A percentile compares a stretch with the other conserved stretches of the same genome.
Conservation (phyloP, 2,329 filamentous ascomycete genomes). For the Venturia nashicola region DNA sequence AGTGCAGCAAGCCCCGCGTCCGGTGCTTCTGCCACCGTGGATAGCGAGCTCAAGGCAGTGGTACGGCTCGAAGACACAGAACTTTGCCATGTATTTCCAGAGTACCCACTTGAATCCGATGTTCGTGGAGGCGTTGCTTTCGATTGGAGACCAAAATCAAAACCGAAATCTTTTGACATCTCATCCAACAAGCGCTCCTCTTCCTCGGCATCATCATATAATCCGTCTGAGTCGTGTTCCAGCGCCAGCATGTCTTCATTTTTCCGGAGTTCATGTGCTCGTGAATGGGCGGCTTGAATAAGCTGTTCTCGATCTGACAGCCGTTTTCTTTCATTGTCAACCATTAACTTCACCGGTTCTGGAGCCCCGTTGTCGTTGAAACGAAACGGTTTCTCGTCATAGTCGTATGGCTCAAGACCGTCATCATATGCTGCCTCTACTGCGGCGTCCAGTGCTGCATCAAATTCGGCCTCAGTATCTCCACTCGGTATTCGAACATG, state of each 20-base stretch:
- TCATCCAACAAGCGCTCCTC: slow-evolving; percentile 57
- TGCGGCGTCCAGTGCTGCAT: slow-evolving; percentile 85
- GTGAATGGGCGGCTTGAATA: slow-evolving; percentile 12
- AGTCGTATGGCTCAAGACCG: slow-evolving; percentile 62
- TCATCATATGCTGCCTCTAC: slow-evolving; percentile 95
- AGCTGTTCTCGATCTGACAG: slow-evolving; percentile 3
- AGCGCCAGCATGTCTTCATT: background rate
- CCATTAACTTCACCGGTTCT: slow-evolving; percentile 63
- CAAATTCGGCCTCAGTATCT: slow-evolving; percentile 78
- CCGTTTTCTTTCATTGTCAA: slow-evolving; percentile 45
- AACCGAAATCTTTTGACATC: slow-evolving; percentile 76
- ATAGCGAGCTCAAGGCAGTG: slow-evolving; percentile 54
- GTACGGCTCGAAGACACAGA: slow-evolving; percentile 62
- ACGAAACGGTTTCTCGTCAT: slow-evolving; percentile 22
- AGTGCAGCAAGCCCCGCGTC: background rate
- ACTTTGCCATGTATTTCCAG: slow-evolving; percentile 70
- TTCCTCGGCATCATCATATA: slow-evolving; percentile 30
- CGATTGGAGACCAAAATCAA: slow-evolving; percentile 57
- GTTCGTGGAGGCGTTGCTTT: slow-evolving; percentile 58
- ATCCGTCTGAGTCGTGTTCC: slow-evolving; percentile 13
- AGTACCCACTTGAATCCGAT: slow-evolving; percentile 69
- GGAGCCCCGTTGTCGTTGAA: background rate
- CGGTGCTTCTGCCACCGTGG: slow-evolving; percentile 55
- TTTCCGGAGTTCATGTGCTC: background rate
- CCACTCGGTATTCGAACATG: slow-evolving; percentile 57